Base-by-base conservation (phyloP, 2,329 filamentous ascomycete genomes). In the Aspergillus novofumigatus region DNA sequence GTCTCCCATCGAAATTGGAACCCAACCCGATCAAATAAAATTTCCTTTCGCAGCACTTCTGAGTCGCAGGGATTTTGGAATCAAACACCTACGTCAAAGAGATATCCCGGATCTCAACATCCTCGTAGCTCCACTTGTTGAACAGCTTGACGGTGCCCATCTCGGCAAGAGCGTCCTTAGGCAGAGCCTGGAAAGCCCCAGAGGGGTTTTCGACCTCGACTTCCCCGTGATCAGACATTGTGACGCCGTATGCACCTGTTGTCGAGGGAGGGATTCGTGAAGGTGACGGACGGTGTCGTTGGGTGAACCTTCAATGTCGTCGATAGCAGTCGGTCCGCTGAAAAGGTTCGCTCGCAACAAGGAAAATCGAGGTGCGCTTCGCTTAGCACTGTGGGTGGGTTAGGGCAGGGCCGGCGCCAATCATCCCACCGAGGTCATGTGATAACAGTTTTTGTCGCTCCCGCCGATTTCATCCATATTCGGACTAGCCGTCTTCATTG, bases 31-130 rank as follows among this genome's bases (percentile, higher is more conserved):
- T 49, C 54, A 52, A 55, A 59, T 50, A 49, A 50, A 54, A 49
- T 49, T 51, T 35, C 53, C 52, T 51, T 59, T 58, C 63, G 54
- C 62, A 61, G 52, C 53, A 51, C 48, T 59, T 56, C 32, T 61
- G 54, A 66, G 60, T 63, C 63, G 66, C 60, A 67, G 61, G 67
- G 67, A 70, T 59, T 56, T 59, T 62, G 62, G 62, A 55, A 47
- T 47, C 20, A 47, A 60, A 53, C 72, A 79, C 91, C 84, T 95
- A 99, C 94, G 93, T 97, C 84, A 99, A 86, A 75, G 94, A 99
- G 83, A 99, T 97, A 80, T 99, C 94, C 81, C 93, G 89, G 82
- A 99, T 94, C 86, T 99, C 94, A 77, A 99, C 93, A 88, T 97
- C 91, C 79, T 94, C 94, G 83, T 97, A 99, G 82, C 82, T 88